A percentile compares a stretch with the other conserved stretches of the same genome.
These are phyloP conservation scores for Fusarium guadeloupense DNA, from an alignment of 2,329 filamentous ascomycete species.

Conservation along the genomic window DNA sequence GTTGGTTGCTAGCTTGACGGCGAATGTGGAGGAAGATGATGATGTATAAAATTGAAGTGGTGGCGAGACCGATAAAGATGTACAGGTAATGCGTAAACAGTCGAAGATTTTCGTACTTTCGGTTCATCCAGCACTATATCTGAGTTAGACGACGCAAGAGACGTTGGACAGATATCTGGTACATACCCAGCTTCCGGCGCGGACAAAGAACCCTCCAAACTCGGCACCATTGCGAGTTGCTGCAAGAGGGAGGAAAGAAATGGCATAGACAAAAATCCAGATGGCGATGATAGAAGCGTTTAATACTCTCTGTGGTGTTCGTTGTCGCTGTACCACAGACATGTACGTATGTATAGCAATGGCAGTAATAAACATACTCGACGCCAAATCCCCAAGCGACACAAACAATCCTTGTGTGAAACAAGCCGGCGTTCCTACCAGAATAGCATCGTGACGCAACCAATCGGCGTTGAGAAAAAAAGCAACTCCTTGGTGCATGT, in stretches of 20 bases:
- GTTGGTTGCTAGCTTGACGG: constrained; percentile 28
- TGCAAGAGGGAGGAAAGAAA: constrained; percentile 62
- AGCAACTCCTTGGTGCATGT: constrained; percentile 71
- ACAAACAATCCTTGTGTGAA: constrained; percentile 74
- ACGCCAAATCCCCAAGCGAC: constrained; percentile 71
- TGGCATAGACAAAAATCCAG: constrained; percentile 69
- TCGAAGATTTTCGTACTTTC: constrained; percentile 62
- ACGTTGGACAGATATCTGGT: accelerated
- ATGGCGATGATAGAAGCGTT: constrained; percentile 57
- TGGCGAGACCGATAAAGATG: constrained; percentile 60
- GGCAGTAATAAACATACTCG: constrained; percentile 71
- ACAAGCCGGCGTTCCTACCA: constrained; percentile 64
- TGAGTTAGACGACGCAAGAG: constrained; percentile 7
- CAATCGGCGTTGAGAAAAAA: constrained; percentile 71
- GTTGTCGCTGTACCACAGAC: constrained; percentile 65
- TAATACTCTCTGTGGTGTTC: constrained; percentile 60
- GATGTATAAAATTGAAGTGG: constrained; percentile 53
- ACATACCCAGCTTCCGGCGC: constrained; percentile 70
- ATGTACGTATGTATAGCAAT: constrained; percentile 75
- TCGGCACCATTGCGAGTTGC: constrained; percentile 54
- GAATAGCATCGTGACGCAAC: constrained; percentile 62
- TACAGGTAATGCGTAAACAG: constrained; percentile 71
- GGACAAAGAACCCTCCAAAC: constrained; percentile 64
- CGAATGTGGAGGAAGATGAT: constrained; percentile 54
- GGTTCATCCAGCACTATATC: constrained; percentile 69